A percentile compares a stretch with the other conserved stretches of the same genome.
These are phyloP conservation scores for Marasmius oreades DNA, from an alignment of 1,284 basidiomycete species.

Conservation along the genomic window DNA sequence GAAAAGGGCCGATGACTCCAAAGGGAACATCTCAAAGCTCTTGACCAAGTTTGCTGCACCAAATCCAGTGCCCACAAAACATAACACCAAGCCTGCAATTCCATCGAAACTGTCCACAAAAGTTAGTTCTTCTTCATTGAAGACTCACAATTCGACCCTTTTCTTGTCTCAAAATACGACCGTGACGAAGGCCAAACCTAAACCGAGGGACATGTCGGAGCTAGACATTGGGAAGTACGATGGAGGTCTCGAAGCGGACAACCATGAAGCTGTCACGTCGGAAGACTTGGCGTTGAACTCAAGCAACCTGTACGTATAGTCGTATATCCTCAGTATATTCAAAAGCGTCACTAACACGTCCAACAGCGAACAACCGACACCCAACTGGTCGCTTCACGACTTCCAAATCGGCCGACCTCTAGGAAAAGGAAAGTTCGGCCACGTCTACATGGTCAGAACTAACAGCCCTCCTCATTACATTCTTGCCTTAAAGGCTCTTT, in stretches of 20 bases:
- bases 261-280: slow-evolving; percentile 70
- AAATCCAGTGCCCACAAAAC: slow-evolving; percentile 24
- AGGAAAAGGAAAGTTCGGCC: slow-evolving; percentile 98
- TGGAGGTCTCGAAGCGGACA: slow-evolving; percentile 82
- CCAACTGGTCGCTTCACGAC: slow-evolving; percentile 79
- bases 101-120: slow-evolving; percentile 15
- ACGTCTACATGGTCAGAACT: slow-evolving; percentile 97
- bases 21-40: slow-evolving; percentile 59
- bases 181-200: slow-evolving; percentile 17
- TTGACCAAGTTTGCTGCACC: slow-evolving; percentile 66
- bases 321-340: not conserved
- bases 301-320: slow-evolving; percentile 50
- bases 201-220: slow-evolving; percentile 15
- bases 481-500: slow-evolving; percentile 94
- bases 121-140: slow-evolving; percentile 9
- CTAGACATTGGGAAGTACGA: slow-evolving; percentile 84
- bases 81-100: slow-evolving; percentile 13
- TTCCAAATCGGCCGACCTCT: slow-evolving; percentile 96
- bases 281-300: slow-evolving; percentile 77
- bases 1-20: slow-evolving; percentile 48
- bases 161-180: not conserved
- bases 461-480: slow-evolving; percentile 87
- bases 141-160: not conserved
- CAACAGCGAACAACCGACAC: slow-evolving; percentile 59
- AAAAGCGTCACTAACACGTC: not conserved